Evolutionary conservation across 2,329 filamentous ascomycete genomes (phyloP).

Genomic region (Colletotrichum orbiculare): DNA sequence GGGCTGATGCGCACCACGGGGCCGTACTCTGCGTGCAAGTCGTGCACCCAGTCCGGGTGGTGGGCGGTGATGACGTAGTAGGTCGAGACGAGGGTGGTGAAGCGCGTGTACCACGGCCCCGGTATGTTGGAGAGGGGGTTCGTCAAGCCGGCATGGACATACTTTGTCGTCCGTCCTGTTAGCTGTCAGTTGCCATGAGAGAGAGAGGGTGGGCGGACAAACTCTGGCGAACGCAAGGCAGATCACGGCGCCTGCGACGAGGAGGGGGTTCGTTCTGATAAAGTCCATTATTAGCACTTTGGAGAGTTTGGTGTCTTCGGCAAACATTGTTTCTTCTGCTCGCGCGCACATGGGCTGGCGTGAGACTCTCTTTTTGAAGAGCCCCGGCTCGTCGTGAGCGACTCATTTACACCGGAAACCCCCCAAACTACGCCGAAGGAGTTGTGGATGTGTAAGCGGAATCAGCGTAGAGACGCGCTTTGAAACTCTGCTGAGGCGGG

Average conservation of each 20-base stretch:
- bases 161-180: not conserved
- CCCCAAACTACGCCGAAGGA: not conserved
- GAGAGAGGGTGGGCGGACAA: too few relatives aligned
- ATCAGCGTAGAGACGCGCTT: too few relatives aligned
- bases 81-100: slow-evolving; percentile 15
- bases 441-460: too few relatives aligned
- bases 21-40: slow-evolving; percentile 27
- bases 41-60: slow-evolving; percentile 27
- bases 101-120: slow-evolving; percentile 29
- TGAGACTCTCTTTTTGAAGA: too few relatives aligned
- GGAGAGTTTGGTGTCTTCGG: not conserved
- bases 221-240: slow-evolving; percentile 18
- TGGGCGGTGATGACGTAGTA: slow-evolving; percentile 10
- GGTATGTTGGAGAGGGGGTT: slow-evolving; percentile 22
- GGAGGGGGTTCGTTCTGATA: slow-evolving; percentile 13
- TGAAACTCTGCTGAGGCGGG: slow-evolving; percentile 20
- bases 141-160: slow-evolving; percentile 20
- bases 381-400: too few relatives aligned
- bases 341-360: too few relatives aligned
- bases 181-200: not conserved
- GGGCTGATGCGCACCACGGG: slow-evolving; percentile 28
- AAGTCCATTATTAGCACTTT: slow-evolving; percentile 6
- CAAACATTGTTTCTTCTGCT: not conserved
- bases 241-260: slow-evolving; percentile 8
- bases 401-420: slow-evolving; percentile 2